Evolutionary conservation across 73 alveolate genomes (phyloP).

Genomic region (Diophrys sp.): DNA sequence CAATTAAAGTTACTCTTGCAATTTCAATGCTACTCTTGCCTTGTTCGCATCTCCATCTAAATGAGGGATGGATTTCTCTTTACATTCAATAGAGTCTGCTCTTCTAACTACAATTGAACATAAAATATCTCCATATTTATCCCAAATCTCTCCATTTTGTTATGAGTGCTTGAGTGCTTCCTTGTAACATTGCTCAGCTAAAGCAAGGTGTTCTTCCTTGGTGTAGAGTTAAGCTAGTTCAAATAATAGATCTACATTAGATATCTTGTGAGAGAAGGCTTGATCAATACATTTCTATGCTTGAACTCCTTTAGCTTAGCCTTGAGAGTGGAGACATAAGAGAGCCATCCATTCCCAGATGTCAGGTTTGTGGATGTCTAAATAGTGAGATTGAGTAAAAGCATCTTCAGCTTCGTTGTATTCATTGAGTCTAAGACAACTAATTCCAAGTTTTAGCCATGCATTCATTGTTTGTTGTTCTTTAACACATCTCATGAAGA

Average conservation of each 20-base stretch:
- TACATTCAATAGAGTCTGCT: constrained; percentile 30
- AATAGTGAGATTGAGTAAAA: constrained; percentile 77
- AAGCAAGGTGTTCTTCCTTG: constrained; percentile 12
- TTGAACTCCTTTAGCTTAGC: constrained; percentile 54
- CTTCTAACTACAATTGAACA: constrained; percentile 10
- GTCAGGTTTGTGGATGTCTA: constrained; percentile 83
- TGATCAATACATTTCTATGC: constrained; percentile 74
- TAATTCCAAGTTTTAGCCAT: constrained; percentile 94
- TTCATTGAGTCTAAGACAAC: constrained; percentile 85
- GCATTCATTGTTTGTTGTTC: constrained; percentile 78
- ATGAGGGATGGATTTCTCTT: constrained; percentile 26
- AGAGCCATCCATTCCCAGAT: constrained; percentile 88
- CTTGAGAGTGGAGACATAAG: constrained; percentile 64
- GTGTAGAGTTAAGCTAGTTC: constrained; percentile 74
- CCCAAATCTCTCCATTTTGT: constrained; percentile 32
- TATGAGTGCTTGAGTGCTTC: constrained; percentile 8
- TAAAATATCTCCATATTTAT: constrained; percentile 38
- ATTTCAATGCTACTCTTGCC: constrained; percentile 27
- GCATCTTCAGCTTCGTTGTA: constrained; percentile 92
- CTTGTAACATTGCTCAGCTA: constrained; percentile 20
- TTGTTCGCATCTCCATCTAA: constrained; percentile 49
- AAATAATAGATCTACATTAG: constrained; percentile 57
- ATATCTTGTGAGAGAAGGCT: constrained; percentile 67
- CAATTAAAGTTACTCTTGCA: constrained; percentile 18
- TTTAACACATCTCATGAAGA: constrained; percentile 84